A percentile compares a stretch with the other conserved stretches of the same genome.
Evolutionary conservation across 441 rosid species (phyloP).

Genomic region (Geranium incanum): DNA sequence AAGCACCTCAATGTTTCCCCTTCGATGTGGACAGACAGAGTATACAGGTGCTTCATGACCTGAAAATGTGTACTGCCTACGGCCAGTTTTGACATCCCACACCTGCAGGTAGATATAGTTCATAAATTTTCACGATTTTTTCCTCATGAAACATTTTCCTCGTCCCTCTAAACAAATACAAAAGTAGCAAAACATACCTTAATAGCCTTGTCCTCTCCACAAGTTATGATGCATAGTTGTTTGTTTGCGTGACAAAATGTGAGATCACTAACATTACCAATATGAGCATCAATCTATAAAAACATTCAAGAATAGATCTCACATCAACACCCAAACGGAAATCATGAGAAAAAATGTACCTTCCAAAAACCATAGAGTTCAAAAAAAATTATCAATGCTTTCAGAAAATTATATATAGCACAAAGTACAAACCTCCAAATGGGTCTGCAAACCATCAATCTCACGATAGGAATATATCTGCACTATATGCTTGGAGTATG

Average conservation of each 20-base stretch:
- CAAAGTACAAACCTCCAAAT: conserved; percentile 69
- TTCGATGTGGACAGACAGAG: conserved; percentile 69
- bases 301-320: not conserved
- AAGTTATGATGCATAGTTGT: conserved; percentile 52
- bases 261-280: conserved; percentile 66
- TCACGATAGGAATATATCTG: conserved; percentile 65
- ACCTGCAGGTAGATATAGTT: conserved; percentile 36
- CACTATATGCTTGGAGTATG: conserved; percentile 75
- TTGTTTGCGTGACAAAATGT: conserved; percentile 66
- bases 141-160: conserved; percentile 13
- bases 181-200: conserved; percentile 37
- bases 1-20: conserved; percentile 66
- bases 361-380: not conserved
- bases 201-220: conserved; percentile 66
- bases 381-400: not conserved
- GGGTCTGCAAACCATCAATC: conserved; percentile 54
- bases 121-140: conserved; percentile 6
- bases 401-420: conserved; percentile 10
- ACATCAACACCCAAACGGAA: not conserved
- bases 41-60: conserved; percentile 80
- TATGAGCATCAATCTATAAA: conserved; percentile 70
- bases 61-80: conserved; percentile 39
- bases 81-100: conserved; percentile 62
- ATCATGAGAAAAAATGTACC: not conserved
- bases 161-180: conserved; percentile 8